Evolutionary conservation across 192 early-diverging fungal species (phyloP).

Genomic region (Backusella liffmaniae): DNA sequence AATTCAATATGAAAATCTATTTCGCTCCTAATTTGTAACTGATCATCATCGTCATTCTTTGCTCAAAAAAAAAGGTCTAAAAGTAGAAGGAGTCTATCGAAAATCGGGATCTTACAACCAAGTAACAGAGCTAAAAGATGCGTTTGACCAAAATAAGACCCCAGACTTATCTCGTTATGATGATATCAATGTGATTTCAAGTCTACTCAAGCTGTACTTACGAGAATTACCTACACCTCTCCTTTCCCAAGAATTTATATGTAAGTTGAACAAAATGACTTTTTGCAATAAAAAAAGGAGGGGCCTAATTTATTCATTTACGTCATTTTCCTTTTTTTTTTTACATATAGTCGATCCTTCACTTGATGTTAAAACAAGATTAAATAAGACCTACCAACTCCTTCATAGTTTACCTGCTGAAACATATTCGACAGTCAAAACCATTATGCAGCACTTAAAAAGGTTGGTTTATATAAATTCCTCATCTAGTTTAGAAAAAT

Average conservation of each 20-base stretch:
- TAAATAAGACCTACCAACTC: neutral
- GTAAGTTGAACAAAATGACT: neutral
- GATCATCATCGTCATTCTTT: neutral
- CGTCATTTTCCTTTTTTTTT: neutral
- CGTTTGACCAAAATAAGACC: conserved; percentile 51
- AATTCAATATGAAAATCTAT: neutral
- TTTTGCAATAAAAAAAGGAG: neutral
- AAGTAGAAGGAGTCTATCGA: conserved; percentile 77
- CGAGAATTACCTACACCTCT: conserved; percentile 69
- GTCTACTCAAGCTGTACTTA: conserved; percentile 77
- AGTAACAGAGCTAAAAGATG: conserved; percentile 57
- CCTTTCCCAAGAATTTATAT: conserved; percentile 36
- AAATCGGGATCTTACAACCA: conserved; percentile 71
- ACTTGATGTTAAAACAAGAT: neutral
- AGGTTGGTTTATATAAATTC: conserved; percentile 24
- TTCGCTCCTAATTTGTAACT: neutral
- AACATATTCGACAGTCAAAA: conserved; percentile 59
- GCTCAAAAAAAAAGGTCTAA: conserved; percentile 36
- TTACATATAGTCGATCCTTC: neutral
- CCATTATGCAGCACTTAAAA: conserved; percentile 64
- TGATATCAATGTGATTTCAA: conserved; percentile 72
- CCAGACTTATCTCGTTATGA: conserved; percentile 46
- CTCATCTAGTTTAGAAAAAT: neutral
- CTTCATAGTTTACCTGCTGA: conserved; percentile 53
- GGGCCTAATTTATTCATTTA: neutral